Percentiles rank a stretch among this genome's conserved stretches.
These are phyloP conservation scores for Fusarium marasasianum DNA, from an alignment of 2,329 filamentous ascomycete genomes.

Conservation along the genomic window DNA sequence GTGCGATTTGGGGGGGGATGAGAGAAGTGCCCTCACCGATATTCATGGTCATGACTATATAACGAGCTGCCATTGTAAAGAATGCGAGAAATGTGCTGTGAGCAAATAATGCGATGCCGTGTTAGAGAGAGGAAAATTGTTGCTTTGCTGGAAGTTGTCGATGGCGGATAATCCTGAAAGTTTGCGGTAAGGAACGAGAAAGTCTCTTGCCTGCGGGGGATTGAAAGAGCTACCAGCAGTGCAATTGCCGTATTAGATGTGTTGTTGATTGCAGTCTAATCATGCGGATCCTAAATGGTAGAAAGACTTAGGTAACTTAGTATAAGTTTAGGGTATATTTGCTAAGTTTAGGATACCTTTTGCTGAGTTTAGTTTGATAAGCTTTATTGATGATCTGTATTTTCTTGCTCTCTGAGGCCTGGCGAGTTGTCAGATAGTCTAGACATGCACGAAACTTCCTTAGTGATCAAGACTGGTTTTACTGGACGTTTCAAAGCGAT, in stretches of 20 bases:
- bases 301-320: background rate
- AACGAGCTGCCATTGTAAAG: background rate
- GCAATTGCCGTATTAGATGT: no score
- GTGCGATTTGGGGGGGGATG: no score
- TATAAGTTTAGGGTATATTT: background rate
- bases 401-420: background rate
- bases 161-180: background rate
- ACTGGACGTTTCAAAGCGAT: no score
- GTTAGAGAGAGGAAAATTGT: no score
- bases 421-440: background rate
- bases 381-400: background rate
- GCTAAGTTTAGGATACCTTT: background rate
- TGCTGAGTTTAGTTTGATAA: background rate
- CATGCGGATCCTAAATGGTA: background rate
- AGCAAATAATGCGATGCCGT: no score
- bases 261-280: background rate
- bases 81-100: background rate
- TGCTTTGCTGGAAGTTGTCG: background rate
- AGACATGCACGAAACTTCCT: background rate
- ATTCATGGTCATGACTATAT: conserved; percentile 4
- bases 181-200: background rate
- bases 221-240: no score
- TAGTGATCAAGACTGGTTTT: background rate
- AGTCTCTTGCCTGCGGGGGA: background rate
- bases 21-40: background rate